Percentiles rank a stretch among this genome's conserved stretches.
Conservation (phyloP, 2,329 filamentous ascomycete species). For the Cladosporium austrohemisphaericum region DNA sequence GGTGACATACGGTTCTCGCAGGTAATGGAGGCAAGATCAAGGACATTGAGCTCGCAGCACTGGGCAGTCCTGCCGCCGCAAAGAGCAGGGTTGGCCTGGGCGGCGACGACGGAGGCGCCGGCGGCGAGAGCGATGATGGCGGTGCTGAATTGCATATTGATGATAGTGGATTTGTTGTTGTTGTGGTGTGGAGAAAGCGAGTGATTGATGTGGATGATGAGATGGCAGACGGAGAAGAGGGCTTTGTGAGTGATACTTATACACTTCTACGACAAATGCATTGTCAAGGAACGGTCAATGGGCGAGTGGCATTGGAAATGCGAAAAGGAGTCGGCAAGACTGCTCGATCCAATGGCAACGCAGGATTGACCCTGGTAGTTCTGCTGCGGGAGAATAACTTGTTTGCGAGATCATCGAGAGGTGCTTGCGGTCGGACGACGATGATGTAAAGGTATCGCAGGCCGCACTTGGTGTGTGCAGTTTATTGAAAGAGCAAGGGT, state of each 20-base stretch:
- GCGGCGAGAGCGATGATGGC: slow-evolving; percentile 18
- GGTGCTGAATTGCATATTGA: slow-evolving; percentile 19
- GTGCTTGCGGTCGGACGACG: background rate
- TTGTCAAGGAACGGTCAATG: background rate
- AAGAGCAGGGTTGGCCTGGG: slow-evolving; percentile 12
- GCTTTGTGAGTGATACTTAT: background rate
- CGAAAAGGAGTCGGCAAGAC: background rate
- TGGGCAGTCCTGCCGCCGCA: slow-evolving; percentile 8
- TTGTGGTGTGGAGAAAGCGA: background rate
- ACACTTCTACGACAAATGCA: background rate
- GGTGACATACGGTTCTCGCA: slow-evolving; percentile 13
- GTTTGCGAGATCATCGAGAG: background rate
- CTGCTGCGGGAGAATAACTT: background rate
- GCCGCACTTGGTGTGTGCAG: background rate
- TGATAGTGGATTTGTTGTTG: background rate
- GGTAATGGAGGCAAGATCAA: slow-evolving; percentile 13
- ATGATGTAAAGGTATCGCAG: slow-evolving; percentile 6
- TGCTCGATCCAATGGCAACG: background rate
- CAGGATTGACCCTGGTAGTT: background rate
- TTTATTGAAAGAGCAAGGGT: background rate
- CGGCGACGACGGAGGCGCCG: slow-evolving; percentile 16
- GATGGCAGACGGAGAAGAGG: background rate
- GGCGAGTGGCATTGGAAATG: background rate
- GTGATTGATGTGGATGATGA: background rate
- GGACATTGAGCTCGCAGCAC: slow-evolving; percentile 16